phyloP scores from a whole-genome alignment of 441 rosid genomes.

The Bocquillonia castaneifolia region DNA sequence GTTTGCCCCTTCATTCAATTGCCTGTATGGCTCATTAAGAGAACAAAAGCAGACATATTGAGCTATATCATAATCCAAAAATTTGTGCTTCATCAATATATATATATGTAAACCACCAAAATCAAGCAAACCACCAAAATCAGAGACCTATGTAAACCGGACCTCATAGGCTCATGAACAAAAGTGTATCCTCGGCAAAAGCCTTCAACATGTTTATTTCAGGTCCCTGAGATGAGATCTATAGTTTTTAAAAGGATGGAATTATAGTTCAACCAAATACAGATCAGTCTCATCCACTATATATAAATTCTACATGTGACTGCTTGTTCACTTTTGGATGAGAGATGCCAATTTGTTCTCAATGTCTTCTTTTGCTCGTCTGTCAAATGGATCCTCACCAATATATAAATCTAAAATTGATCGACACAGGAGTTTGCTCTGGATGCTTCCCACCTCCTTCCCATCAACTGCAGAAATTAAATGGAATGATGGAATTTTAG shows the following conservation, averaged over 20 bases:
- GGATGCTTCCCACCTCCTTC: conserved; percentile 65
- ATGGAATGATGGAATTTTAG: not conserved
- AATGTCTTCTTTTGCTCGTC: conserved; percentile 63
- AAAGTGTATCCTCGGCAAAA: not conserved
- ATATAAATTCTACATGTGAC: not conserved
- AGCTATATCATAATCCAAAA: not conserved
- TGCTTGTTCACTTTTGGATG: conserved; percentile 27
- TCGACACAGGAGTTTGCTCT: conserved; percentile 69
- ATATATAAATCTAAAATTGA: conserved; percentile 76
- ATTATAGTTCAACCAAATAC: not conserved
- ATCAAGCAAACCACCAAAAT: no score
- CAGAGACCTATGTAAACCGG: no score
- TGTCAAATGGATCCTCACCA: conserved; percentile 79
- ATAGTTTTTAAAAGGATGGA: not conserved
- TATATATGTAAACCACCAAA: not conserved
- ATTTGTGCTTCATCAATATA: not conserved
- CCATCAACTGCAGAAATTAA: conserved; percentile 55
- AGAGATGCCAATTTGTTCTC: conserved; percentile 53
- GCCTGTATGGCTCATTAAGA: not conserved
- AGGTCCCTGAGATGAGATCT: not conserved
- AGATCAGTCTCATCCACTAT: not conserved
- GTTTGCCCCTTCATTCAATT: no score
- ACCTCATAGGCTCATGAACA: not conserved
- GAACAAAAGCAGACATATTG: not conserved
- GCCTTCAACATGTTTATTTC: not conserved